Evolutionary conservation across 805 yeast species (phyloP).

Genomic region (Yamadazyma akitaensis): DNA sequence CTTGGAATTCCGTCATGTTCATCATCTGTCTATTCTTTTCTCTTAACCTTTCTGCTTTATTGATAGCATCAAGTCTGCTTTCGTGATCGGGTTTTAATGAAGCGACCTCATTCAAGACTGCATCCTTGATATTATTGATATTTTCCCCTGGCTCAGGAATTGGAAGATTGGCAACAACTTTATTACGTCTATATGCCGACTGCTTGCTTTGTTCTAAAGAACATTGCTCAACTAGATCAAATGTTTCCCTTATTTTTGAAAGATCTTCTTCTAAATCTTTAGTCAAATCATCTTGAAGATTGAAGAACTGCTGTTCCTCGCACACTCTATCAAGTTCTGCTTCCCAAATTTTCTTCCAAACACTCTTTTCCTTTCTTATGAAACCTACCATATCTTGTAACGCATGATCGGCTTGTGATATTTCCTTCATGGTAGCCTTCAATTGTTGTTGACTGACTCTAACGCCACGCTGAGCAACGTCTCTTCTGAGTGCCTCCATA

Average conservation of each 20-base stretch:
- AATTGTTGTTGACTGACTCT: conserved; percentile 75
- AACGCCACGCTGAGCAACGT: conserved; percentile 88
- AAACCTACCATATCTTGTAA: conserved; percentile 56
- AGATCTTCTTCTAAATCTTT: conserved; percentile 79
- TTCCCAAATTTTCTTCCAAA: conserved; percentile 93
- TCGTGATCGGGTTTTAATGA: conserved; percentile 83
- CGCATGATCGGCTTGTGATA: conserved; percentile 52
- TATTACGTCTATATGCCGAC: conserved; percentile 41
- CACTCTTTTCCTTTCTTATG: conserved; percentile 68
- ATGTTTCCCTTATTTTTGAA: conserved; percentile 76
- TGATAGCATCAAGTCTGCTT: conserved; percentile 81
- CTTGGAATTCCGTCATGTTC: conserved; percentile 65
- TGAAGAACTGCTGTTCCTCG: conserved; percentile 90
- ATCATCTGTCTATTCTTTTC: conserved; percentile 62
- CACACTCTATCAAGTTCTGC: conserved; percentile 83
- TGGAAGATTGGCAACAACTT: conserved; percentile 39
- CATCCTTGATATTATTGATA: conserved; percentile 62
- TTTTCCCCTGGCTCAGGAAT: conserved; percentile 60
- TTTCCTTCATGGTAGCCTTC: conserved; percentile 60
- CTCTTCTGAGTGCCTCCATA: conserved; percentile 84
- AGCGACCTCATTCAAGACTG: conserved; percentile 74
- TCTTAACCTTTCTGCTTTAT: conserved; percentile 78
- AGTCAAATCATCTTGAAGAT: conserved; percentile 82
- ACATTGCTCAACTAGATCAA: conserved; percentile 74
- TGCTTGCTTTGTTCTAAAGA: conserved; percentile 72